These are phyloP conservation scores for Nemophila menziesii DNA, from an alignment of 257 asterid species.

Conservation along the genomic window DNA sequence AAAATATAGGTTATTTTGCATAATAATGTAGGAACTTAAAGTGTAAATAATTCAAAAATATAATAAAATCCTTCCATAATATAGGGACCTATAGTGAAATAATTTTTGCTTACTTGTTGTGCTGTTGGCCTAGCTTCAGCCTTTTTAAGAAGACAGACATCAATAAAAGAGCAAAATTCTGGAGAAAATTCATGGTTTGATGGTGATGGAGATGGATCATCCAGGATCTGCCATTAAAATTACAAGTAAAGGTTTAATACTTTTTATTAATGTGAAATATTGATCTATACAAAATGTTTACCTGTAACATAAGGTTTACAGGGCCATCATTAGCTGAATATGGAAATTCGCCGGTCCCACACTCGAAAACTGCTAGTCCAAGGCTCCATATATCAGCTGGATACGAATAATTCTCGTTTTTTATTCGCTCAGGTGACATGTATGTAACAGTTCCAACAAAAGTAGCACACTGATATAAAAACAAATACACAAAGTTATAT, in stretches of 20 bases:
- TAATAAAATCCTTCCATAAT: background rate
- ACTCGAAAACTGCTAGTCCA: slow-evolving; percentile 94
- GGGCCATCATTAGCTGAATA: slow-evolving; percentile 94
- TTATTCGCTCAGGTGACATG: slow-evolving; percentile 97
- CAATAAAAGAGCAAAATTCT: slow-evolving; percentile 76
- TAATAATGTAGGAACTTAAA: too few relatives aligned
- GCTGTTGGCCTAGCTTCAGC: slow-evolving; percentile 84
- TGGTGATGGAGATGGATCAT: slow-evolving; percentile 95
- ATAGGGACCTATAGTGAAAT: background rate
- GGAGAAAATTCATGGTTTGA: slow-evolving; percentile 51
- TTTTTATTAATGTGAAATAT: too few relatives aligned
- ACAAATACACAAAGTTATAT: slow-evolving; percentile 15
- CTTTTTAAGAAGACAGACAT: slow-evolving; percentile 81
- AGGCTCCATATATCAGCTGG: slow-evolving; percentile 99
- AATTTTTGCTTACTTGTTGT: slow-evolving; percentile 55
- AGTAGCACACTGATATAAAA: slow-evolving; percentile 74
- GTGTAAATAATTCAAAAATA: too few relatives aligned
- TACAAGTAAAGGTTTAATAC: background rate
- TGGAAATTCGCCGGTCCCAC: slow-evolving; percentile 97
- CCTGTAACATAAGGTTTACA: slow-evolving; percentile 98
- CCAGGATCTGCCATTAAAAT: slow-evolving; percentile 48
- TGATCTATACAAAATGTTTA: slow-evolving; percentile 2
- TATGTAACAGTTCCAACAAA: slow-evolving; percentile 97
- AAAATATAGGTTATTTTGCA: too few relatives aligned
- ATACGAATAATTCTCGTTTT: slow-evolving; percentile 85